These are phyloP conservation scores for Pythium dissimile DNA, from an alignment of 352 stramenopile genomes.

Conservation along the genomic window DNA sequence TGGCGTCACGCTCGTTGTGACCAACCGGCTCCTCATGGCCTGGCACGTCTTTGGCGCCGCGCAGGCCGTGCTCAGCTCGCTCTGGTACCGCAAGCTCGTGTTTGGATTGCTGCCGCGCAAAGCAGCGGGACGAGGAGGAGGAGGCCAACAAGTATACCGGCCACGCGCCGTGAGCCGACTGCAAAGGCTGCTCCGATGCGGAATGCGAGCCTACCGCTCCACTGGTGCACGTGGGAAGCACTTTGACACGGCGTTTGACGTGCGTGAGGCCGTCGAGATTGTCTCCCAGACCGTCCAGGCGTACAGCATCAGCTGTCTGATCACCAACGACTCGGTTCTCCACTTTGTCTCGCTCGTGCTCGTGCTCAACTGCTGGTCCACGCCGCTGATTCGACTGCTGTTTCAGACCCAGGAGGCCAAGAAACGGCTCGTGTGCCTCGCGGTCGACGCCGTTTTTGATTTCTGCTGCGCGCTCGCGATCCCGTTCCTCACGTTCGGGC, in stretches of 20 bases:
- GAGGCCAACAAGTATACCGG: too few species aligned
- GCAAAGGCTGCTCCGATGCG: not conserved
- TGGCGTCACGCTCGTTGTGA: slow-evolving; percentile 11
- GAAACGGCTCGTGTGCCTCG: slow-evolving; percentile 22
- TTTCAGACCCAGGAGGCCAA: slow-evolving; percentile 10
- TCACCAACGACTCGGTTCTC: slow-evolving; percentile 20
- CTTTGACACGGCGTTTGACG: slow-evolving; percentile 16
- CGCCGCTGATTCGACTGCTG: slow-evolving; percentile 6
- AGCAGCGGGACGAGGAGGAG: too few species aligned
- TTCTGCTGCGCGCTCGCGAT: slow-evolving; percentile 28
- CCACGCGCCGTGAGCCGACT: not conserved
- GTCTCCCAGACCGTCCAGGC: slow-evolving; percentile 19
- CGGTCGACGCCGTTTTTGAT: slow-evolving; percentile 23
- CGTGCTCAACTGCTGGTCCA: slow-evolving; percentile 27
- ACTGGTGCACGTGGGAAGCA: slow-evolving; percentile 15
- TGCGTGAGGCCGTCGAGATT: slow-evolving; percentile 21
- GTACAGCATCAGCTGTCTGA: slow-evolving; percentile 22
- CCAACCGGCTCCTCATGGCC: slow-evolving; percentile 19
- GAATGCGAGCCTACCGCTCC: slow-evolving; percentile 5
- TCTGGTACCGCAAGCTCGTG: slow-evolving; percentile 8
- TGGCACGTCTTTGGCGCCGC: slow-evolving; percentile 14
- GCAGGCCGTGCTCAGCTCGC: slow-evolving; percentile 10
- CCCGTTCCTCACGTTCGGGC: slow-evolving; percentile 20
- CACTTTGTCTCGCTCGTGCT: slow-evolving; percentile 21
- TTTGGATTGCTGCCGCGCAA: slow-evolving; percentile 8